phyloP scores from a whole-genome alignment of 345 rosid species.

The Diplotaxis tenuifolia region DNA sequence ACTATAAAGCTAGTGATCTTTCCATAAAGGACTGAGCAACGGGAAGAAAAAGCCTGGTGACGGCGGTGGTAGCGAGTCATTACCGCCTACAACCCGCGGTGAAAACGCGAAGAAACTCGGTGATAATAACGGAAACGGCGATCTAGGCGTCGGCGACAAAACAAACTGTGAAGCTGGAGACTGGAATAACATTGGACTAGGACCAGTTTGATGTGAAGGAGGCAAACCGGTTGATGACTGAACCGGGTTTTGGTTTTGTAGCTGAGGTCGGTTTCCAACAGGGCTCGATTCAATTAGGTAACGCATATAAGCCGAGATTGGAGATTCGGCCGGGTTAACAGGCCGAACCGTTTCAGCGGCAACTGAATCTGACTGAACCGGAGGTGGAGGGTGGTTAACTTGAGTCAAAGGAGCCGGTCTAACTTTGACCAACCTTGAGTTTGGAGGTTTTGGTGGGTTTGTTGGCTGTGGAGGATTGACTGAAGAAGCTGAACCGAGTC shows the following conservation, averaged over 20 bases:
- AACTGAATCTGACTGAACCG: conserved; percentile 19
- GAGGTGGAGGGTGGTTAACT: conserved; percentile 54
- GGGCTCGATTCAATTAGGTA: conserved; percentile 63
- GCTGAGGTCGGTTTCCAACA: conserved; percentile 44
- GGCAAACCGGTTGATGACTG: conserved; percentile 43
- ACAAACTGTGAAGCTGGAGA: conserved; percentile 80
- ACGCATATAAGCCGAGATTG: conserved; percentile 78
- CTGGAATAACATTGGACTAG: conserved; percentile 52
- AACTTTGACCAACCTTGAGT: conserved; percentile 75
- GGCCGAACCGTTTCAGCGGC: conserved; percentile 19
- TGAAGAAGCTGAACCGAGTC: conserved; percentile 52
- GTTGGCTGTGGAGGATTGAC: conserved; percentile 48
- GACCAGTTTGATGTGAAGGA: conserved; percentile 46
- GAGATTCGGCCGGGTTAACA: conserved; percentile 52
- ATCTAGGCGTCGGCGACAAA: conserved; percentile 54
- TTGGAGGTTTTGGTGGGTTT: conserved; percentile 78
- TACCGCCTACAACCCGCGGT: conserved; percentile 74
- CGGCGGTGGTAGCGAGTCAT: conserved; percentile 63
- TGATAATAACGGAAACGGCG: conserved; percentile 62
- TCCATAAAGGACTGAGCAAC: conserved; percentile 77
- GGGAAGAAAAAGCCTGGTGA: conserved; percentile 80
- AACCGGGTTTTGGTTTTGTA: conserved; percentile 37
- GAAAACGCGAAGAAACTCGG: conserved; percentile 77
- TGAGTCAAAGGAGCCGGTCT: conserved; percentile 83
- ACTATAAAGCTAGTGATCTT: conserved; percentile 41